A percentile compares a stretch with the other conserved stretches of the same genome.
phyloP scores from a whole-genome alignment of 768 basidiomycete species.

The Mycena olivaceomarginata region DNA sequence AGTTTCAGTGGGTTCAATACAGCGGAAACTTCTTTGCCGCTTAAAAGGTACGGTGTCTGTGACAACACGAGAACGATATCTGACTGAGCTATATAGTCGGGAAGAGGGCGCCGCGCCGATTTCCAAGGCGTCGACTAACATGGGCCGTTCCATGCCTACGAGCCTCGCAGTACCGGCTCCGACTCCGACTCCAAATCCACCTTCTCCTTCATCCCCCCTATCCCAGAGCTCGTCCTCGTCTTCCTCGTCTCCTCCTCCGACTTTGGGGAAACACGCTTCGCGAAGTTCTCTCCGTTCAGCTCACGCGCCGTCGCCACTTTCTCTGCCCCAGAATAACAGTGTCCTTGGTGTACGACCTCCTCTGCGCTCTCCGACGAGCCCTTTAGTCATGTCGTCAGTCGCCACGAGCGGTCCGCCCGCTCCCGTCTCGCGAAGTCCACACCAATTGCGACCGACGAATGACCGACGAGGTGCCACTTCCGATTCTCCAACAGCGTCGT shows the following conservation, averaged over 20 bases:
- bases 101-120: constrained; percentile 48
- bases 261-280: constrained; percentile 41
- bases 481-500: constrained; percentile 35
- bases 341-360: constrained; percentile 41
- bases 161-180: constrained; percentile 36
- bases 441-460: constrained; percentile 51
- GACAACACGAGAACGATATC: constrained; percentile 1
- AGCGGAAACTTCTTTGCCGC: constrained; percentile 54
- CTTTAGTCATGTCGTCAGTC: constrained; percentile 49
- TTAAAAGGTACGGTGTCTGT: constrained; percentile 53
- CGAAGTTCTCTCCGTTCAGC: constrained; percentile 52
- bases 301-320: constrained; percentile 64
- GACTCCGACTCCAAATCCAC: neutral
- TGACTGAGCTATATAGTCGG: constrained; percentile 45
- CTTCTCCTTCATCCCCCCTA: constrained; percentile 32
- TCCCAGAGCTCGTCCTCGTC: constrained; percentile 37
- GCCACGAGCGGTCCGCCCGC: constrained; percentile 23
- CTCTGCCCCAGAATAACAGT: constrained; percentile 62
- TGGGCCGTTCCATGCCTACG: constrained; percentile 51
- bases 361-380: constrained; percentile 60
- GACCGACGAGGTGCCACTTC: constrained; percentile 42
- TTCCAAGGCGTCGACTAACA: constrained; percentile 47
- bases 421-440: constrained; percentile 49
- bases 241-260: constrained; percentile 32
- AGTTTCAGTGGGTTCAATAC: constrained; percentile 87